Evolutionary conservation across 768 basidiomycete genomes (phyloP), one percentile per base, ranked within the genome.

Genomic region (Dioszegia aurantiaca): DNA sequence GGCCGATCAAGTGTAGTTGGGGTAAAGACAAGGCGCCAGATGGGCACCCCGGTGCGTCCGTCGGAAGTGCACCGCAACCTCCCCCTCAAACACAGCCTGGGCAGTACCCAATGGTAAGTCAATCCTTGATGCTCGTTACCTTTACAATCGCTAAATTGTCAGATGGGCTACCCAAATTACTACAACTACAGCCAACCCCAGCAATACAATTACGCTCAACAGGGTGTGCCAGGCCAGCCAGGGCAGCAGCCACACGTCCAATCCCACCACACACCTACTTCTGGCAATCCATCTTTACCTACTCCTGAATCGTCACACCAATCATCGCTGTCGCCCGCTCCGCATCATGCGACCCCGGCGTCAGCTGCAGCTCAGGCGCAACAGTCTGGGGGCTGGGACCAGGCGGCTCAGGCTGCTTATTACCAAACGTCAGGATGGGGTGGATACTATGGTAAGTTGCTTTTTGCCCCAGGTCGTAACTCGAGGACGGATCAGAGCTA

Each of bases 1-100:
- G 95, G 37, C 91, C 93, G 8, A 90, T 98, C 82, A 98, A 97
- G 79, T 94, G 90, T 78, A 91, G 90, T 70, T 99, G 95, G 95
- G 95, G 95, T 56, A 98, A 97, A 78, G 94, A 97, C 76, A 83
- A 72, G 43, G 58, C 57, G 21, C 51, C 67, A 16, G 68, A 61
- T 85, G 31, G 83, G 82, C 24, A 81, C 55, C 80, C 83, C 24
- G 81, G 45, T 45, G 33, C 60, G 42, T 33, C 64, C 59, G 16
- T 23, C 4, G 51, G 51, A 21, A 12, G 9, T 8, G 16, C 4
- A 26, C 11, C 33, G 14, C 33, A 33, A 14, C 8, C 33, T 17
- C 21, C 26, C 14, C 26, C 24, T 19, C 44, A 54, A 21, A 33
- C 39, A 3, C 41, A 21, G 33, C n/a, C n/a, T 19, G 28, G 41